Base-by-base conservation (phyloP, 495 filamentous ascomycete species). In the Podospora didyma region DNA sequence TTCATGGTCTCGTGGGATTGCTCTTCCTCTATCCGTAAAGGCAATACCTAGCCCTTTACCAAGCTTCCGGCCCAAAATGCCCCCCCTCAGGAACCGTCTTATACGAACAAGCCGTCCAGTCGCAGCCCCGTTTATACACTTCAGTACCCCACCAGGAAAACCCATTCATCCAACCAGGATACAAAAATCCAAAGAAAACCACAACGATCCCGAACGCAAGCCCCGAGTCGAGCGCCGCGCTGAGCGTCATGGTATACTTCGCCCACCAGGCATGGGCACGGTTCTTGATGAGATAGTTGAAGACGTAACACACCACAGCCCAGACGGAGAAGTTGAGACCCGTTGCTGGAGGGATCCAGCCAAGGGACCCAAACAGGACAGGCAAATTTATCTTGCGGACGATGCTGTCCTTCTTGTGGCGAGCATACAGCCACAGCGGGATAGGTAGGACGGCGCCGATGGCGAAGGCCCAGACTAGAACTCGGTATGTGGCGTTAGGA, bases 161-260 rank as follows among this genome's bases (percentile, higher is more conserved):
- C 5, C 70, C 73, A 47, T 80, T 69, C 79, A 84, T 75, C 73
- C 69, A 80, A 41, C 89, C 86, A 0, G 89, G 85, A 66, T 89
- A 94, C 17, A 88, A 79, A 46, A 94, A 82, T 0, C 82, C 86
- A 65, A 96, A 94, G 68, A 96, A 94, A 7, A 94, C 82, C 1
- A 93, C 79, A 6, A 94, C 82, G 2, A 92, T 81, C 0, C 85
- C 86, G 62, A 90, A 86, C 3, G 90, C 90, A 16, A 93, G 65
- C 1, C 88, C 88, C 2, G 89, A 91, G 52, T 95, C 90, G 37
- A 96, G 75, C 11, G 88, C 90, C 1, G 90, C 90, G 35, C 82
- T 86, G 26, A 95, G 74, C 1, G 88, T 92, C 87, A 92, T 92
- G 17, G 87, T 92, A 69, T 96, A 96, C 69, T 95, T 93, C 2